These are phyloP conservation scores for Linnemannia zychae DNA, from an alignment of 192 early-diverging fungal species.

Conservation along the genomic window DNA sequence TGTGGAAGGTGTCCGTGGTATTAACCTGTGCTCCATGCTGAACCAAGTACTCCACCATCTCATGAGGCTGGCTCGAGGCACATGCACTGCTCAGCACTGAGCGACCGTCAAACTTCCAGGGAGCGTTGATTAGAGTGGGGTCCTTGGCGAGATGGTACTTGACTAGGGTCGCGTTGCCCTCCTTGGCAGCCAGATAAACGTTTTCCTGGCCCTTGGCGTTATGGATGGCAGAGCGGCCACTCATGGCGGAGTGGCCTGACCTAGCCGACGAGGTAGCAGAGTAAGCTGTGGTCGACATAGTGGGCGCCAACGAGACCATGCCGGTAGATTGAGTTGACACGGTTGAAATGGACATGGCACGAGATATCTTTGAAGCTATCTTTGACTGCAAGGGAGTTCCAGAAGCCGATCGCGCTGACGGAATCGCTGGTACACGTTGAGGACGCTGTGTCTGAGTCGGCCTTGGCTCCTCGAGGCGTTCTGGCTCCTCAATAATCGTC, in stretches of 20 bases:
- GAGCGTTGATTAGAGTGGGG: conserved; percentile 35
- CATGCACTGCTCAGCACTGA: conserved; percentile 53
- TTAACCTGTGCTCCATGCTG: conserved; percentile 42
- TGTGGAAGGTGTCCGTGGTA: conserved; percentile 30
- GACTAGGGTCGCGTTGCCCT: conserved; percentile 37
- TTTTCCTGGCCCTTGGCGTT: conserved; percentile 28
- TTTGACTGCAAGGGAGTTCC: neutral
- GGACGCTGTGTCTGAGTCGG: neutral
- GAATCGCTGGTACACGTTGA: neutral
- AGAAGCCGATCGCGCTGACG: neutral
- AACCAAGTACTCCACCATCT: conserved; percentile 53
- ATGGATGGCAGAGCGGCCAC: neutral
- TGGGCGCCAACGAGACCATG: conserved; percentile 39
- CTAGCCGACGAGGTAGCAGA: conserved; percentile 39
- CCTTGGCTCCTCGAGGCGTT: neutral
- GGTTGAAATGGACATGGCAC: conserved; percentile 37
- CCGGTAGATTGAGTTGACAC: conserved; percentile 48
- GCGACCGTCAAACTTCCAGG: conserved; percentile 54
- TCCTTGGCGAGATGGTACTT: conserved; percentile 50
- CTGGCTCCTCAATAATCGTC: neutral
- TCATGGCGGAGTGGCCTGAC: neutral
- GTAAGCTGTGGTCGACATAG: conserved; percentile 46
- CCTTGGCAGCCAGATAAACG: conserved; percentile 52
- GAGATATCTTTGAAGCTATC: neutral
- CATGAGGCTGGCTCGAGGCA: conserved; percentile 40